Conservation (phyloP, 2,329 filamentous ascomycete genomes). For the Venturia aucupariae region DNA sequence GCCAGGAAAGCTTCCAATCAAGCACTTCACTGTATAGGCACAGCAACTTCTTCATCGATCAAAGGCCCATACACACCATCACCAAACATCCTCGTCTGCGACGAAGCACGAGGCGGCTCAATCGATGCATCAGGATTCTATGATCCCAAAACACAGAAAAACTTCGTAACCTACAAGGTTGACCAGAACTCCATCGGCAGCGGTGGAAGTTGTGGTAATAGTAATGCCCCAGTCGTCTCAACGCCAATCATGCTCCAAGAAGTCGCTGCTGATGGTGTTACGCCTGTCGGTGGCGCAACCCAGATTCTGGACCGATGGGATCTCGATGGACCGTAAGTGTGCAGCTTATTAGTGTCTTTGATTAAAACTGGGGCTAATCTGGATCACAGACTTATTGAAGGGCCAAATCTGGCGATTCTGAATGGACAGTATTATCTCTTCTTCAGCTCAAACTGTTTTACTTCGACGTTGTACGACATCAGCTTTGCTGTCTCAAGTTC, state of each 20-base stretch:
- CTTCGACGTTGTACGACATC: slow-evolving; percentile 46
- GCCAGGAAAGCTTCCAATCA: slow-evolving; percentile 34
- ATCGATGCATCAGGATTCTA: slow-evolving; percentile 55
- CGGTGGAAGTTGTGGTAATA: slow-evolving; percentile 40
- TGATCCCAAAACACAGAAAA: slow-evolving; percentile 42
- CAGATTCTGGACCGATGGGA: slow-evolving; percentile 38
- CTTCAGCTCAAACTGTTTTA: slow-evolving; percentile 53
- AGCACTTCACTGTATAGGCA: slow-evolving; percentile 49
- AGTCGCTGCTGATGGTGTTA: slow-evolving; percentile 43
- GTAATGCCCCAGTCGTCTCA: slow-evolving; percentile 28
- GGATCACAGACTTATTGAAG: slow-evolving; percentile 42
- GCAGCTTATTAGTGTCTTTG: not conserved
- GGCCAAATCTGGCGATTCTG: slow-evolving; percentile 42
- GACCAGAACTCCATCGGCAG: slow-evolving; percentile 50
- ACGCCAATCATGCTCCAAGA: slow-evolving; percentile 52
- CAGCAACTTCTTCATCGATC: slow-evolving; percentile 39
- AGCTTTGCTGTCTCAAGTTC: slow-evolving; percentile 44
- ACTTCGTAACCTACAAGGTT: slow-evolving; percentile 57
- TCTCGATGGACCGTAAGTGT: slow-evolving; percentile 36
- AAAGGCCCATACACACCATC: slow-evolving; percentile 45
- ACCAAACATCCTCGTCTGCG: not conserved
- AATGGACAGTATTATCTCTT: slow-evolving; percentile 51
- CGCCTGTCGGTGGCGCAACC: slow-evolving; percentile 40
- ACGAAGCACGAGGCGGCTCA: slow-evolving; percentile 39
- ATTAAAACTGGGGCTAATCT: too few species aligned